A percentile compares a stretch with the other conserved stretches of the same genome.
Conservation (phyloP, 768 basidiomycete species). For the Peribolospora kevripleyi region DNA sequence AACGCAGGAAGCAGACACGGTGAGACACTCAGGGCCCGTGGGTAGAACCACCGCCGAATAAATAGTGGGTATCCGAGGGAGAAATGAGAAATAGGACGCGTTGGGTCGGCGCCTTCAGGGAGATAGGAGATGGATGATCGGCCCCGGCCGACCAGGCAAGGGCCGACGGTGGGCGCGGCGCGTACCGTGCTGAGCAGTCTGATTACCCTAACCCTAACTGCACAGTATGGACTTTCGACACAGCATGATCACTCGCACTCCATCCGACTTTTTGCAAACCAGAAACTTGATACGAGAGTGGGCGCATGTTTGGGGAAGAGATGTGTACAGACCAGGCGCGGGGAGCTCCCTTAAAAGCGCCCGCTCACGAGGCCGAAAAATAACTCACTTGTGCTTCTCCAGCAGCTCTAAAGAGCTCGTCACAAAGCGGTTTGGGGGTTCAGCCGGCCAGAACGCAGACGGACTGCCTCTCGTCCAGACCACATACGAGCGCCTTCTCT, state of each 20-base stretch:
- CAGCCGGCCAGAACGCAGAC: not conserved
- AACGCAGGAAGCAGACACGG: no score
- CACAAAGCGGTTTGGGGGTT: constrained; percentile 31
- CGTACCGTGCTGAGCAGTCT: no score
- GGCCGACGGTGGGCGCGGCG: no score
- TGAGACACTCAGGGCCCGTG: no score
- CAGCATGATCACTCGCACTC: constrained; percentile 65
- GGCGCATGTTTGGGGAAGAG: not conserved
- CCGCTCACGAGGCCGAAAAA: not conserved
- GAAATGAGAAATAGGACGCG: no score
- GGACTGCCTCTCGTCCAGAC: not conserved
- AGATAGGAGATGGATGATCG: no score
- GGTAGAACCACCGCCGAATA: no score
- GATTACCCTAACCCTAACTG: no score
- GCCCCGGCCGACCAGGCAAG: no score
- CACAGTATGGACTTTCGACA: no score
- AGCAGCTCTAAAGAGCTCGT: constrained; percentile 43
- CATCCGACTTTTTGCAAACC: constrained; percentile 99
- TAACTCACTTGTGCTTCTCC: constrained; percentile 53
- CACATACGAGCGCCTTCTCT: not conserved
- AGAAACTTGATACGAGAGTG: constrained; percentile 36
- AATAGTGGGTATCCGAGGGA: no score
- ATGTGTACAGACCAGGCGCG: not conserved
- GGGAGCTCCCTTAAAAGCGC: not conserved
- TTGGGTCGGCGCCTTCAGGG: no score